A percentile compares a stretch with the other conserved stretches of the same genome.
Evolutionary conservation across 371 early-diverging fungal species (phyloP).

Genomic region (Dinochytrium kinnereticum): DNA sequence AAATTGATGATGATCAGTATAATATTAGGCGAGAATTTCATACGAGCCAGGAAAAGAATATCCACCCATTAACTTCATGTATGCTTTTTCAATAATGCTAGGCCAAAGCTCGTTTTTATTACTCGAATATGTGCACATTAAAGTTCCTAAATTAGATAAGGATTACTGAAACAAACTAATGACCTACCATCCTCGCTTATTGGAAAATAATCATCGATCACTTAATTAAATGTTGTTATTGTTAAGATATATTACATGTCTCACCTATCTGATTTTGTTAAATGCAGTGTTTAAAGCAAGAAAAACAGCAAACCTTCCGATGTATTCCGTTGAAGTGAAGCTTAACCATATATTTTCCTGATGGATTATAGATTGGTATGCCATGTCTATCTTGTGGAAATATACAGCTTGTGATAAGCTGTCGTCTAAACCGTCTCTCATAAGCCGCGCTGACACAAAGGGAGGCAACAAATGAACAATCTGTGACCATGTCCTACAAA

Average conservation of each 20-base stretch:
- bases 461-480: constrained; percentile 94
- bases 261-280: neutral
- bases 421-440: constrained; percentile 72
- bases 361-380: constrained; percentile 80
- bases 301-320: constrained; percentile 73
- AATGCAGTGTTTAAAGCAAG: neutral
- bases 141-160: constrained; percentile 43
- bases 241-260: neutral
- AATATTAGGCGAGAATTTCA: constrained; percentile 21
- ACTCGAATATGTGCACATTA: constrained; percentile 86
- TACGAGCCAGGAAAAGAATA: constrained; percentile 92
- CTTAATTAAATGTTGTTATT: constrained; percentile 40
- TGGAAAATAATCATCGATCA: constrained; percentile 89
- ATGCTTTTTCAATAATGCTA: constrained; percentile 90
- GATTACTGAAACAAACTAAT: neutral
- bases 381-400: constrained; percentile 81
- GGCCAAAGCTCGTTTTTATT: constrained; percentile 83
- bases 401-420: constrained; percentile 83
- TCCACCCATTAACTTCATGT: constrained; percentile 93
- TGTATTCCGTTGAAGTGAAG: constrained; percentile 85
- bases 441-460: constrained; percentile 86
- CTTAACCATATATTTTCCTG: constrained; percentile 79
- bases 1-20: neutral
- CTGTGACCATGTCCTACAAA: constrained; percentile 86
- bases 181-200: constrained; percentile 64